These are phyloP conservation scores for Rachicladosporium sp. DNA, from an alignment of 2,329 filamentous ascomycete genomes.

Conservation along the genomic window DNA sequence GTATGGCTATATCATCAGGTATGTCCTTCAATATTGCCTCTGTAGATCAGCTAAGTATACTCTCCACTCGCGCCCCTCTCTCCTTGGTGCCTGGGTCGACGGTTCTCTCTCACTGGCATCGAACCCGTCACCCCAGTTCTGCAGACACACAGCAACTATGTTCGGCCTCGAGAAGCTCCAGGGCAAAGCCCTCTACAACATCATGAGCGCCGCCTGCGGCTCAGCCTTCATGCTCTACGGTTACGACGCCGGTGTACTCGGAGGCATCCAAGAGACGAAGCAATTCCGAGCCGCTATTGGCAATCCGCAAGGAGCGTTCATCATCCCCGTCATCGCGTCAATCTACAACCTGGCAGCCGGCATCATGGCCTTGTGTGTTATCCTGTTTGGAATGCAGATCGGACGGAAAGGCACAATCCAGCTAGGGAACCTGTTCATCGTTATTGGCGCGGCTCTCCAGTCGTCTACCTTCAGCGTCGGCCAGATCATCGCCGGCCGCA, in stretches of 20 bases:
- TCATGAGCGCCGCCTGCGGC: conserved; percentile 19
- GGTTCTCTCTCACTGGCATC: no score
- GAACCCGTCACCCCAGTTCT: no score
- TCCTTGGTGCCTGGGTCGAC: no score
- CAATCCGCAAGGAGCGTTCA: conserved; percentile 24
- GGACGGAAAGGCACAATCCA: conserved; percentile 19
- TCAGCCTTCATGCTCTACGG: conserved; percentile 12
- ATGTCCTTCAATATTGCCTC: no score
- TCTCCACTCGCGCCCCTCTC: no score
- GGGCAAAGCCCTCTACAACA: conserved; percentile 17
- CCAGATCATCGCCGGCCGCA: conserved; percentile 20
- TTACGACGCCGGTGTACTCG: conserved; percentile 8
- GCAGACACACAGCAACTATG: not conserved
- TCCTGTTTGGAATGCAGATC: conserved; percentile 17
- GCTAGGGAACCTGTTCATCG: conserved; percentile 18
- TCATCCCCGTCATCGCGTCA: conserved; percentile 16
- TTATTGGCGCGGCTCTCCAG: conserved; percentile 20
- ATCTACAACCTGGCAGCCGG: conserved; percentile 15
- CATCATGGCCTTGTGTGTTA: conserved; percentile 11
- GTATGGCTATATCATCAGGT: no score
- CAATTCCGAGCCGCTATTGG: conserved; percentile 28
- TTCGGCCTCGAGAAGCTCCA: conserved; percentile 10
- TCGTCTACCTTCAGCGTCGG: conserved; percentile 18
- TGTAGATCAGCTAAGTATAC: no score
- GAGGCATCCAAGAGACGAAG: conserved; percentile 6